phyloP scores from a whole-genome alignment of 2,329 filamentous ascomycete species.

The Fusarium armeniacum region DNA sequence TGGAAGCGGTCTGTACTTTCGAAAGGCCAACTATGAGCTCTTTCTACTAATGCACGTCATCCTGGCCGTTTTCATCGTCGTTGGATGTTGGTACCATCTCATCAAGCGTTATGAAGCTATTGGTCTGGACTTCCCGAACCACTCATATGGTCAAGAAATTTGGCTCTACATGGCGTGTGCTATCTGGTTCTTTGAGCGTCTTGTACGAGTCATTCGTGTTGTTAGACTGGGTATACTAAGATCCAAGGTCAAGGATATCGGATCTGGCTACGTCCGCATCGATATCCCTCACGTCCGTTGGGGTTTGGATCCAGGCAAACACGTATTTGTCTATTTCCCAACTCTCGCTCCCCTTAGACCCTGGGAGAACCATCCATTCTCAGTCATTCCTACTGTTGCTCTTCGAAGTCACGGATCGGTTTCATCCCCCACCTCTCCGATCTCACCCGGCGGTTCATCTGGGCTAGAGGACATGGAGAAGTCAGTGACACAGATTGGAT shows the following conservation, averaged over 20 bases:
- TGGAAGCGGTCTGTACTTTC: constrained; percentile 43
- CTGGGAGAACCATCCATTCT: constrained; percentile 28
- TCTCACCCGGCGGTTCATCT: background rate
- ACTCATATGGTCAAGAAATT: constrained; percentile 60
- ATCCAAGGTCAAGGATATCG: constrained; percentile 24
- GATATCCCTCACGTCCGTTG: constrained; percentile 7
- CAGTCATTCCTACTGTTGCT: constrained; percentile 16
- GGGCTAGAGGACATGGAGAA: constrained; percentile 14
- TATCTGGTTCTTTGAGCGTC: constrained; percentile 52
- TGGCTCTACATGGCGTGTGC: constrained; percentile 51
- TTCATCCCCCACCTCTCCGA: background rate
- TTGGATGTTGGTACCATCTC: constrained; percentile 62
- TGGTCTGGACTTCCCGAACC: constrained; percentile 8
- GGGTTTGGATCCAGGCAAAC: constrained; percentile 24
- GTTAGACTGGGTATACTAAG: constrained; percentile 44
- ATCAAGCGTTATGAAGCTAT: constrained; percentile 49
- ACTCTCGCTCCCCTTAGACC: constrained; percentile 11
- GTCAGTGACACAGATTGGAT: background rate
- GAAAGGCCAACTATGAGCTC: constrained; percentile 59
- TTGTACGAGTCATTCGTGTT: constrained; percentile 46
- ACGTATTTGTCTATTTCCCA: constrained; percentile 24
- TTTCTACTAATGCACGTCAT: constrained; percentile 62
- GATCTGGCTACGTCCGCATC: constrained; percentile 9
- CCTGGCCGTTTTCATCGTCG: constrained; percentile 58
- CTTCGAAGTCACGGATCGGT: background rate